Evolutionary conservation across 2,329 filamentous ascomycete genomes (phyloP), one percentile per base, ranked within the genome.

Genomic region (Talaromyces sp.): DNA sequence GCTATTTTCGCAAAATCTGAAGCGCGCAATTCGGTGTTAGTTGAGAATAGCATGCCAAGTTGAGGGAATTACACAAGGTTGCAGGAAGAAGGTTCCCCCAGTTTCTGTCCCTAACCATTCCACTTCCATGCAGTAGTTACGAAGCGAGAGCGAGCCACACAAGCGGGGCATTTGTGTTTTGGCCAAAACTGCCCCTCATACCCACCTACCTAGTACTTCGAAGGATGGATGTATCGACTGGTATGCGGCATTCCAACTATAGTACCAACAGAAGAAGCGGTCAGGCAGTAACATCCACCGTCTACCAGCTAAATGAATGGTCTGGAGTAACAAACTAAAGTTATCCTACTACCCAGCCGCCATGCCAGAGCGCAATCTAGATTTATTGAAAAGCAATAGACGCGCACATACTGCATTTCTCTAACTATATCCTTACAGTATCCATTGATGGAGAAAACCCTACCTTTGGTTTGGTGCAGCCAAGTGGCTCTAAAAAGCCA

Each of bases 151-250:
- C 27, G 42, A 41, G 32, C 37, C 36, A 35, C 41, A 41, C 30
- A 37, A 51, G 57, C 57, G 58, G 54, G 56, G 54, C 56, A 17
- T n/a, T n/a, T n/a, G n/a, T 20, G 27, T 45, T 24, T 45, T 37
- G 24, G 20, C 36, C 30, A 43, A 22, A 22, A 30, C 8, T 35
- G 37, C 46, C 42, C 42, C 42, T 41, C 40, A 17, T 24, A 14
- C n/a, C 6, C 24, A 8, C 14, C 33, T 35, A 35, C 33, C 13
- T n/a, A 35, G 10, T 16, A 36, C 24, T 4, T 27, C 24, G 24
- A 5, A 27, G 24, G 24, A 9, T 27, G 24, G 24, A 36, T 36
- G 33, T 36, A 36, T 36, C 14, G 33, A 17, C 4, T 13, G 5
- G 14, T 36, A 36, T 36, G 33, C 14, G 17, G 14, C 14, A 36